Evolutionary conservation across 2,329 filamentous ascomycete genomes (phyloP).

Genomic region (Ceratocystis huliohia): DNA sequence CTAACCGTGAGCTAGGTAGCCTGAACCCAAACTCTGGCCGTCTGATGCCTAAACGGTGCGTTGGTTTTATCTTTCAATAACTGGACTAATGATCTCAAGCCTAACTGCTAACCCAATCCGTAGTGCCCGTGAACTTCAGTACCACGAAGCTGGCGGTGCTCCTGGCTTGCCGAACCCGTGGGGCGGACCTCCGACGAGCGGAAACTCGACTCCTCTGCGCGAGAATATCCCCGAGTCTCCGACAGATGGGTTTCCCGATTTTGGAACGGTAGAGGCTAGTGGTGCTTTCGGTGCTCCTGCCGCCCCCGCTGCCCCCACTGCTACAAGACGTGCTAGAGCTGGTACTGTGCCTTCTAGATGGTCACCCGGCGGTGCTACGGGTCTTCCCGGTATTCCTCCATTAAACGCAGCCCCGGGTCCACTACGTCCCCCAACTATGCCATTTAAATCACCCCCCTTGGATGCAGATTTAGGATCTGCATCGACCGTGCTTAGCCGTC

Average conservation of each 20-base stretch:
- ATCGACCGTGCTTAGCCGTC: constrained; percentile 54
- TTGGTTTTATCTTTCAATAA: constrained; percentile 22
- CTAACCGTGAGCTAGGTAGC: constrained; percentile 68
- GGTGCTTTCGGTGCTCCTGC: constrained; percentile 3
- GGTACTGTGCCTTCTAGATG: constrained; percentile 95
- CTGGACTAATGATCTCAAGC: no score
- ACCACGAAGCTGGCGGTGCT: constrained; percentile 68
- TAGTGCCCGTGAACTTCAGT: constrained; percentile 91
- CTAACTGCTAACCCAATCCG: neutral
- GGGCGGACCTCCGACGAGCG: constrained; percentile 92
- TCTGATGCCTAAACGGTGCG: constrained; percentile 85
- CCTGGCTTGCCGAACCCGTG: constrained; percentile 60
- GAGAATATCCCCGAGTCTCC: constrained; percentile 97
- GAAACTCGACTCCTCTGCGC: constrained; percentile 87
- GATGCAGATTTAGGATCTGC: constrained; percentile 47
- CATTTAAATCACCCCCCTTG: constrained; percentile 60
- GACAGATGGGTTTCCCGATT: constrained; percentile 88
- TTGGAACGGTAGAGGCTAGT: constrained; percentile 45
- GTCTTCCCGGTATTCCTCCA: constrained; percentile 31
- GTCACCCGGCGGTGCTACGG: constrained; percentile 57
- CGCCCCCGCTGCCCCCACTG: constrained; percentile 44
- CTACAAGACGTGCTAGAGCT: constrained; percentile 66
- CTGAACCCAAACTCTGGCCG: constrained; percentile 45
- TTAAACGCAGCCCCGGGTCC: constrained; percentile 14
- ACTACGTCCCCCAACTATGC: constrained; percentile 27